A percentile compares a stretch with the other conserved stretches of the same genome.
Conservation (phyloP, 2,329 filamentous ascomycete species). For the Clarireedia hainanense region DNA sequence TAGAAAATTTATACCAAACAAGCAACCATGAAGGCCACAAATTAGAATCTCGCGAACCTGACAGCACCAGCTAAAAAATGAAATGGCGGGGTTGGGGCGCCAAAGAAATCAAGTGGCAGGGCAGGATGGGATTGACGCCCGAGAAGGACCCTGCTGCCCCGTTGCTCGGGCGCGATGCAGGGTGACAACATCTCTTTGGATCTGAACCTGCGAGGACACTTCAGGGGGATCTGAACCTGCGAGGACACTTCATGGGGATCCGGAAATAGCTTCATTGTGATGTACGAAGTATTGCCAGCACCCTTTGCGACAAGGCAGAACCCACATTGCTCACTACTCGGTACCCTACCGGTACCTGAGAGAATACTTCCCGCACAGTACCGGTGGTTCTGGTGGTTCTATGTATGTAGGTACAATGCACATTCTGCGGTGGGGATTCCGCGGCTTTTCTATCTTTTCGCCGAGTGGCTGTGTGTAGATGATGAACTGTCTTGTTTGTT, state of each 20-base stretch:
- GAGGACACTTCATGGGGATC: neutral
- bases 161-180: neutral
- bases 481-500: neutral
- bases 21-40: neutral
- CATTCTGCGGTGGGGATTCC: neutral
- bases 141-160: neutral
- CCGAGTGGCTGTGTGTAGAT: slow-evolving; percentile 2
- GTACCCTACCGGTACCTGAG: too few relatives aligned
- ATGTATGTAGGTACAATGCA: neutral
- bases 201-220: neutral
- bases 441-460: slow-evolving; percentile 1
- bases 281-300: too few relatives aligned
- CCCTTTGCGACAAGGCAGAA: too few relatives aligned
- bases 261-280: too few relatives aligned
- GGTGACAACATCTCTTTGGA: neutral
- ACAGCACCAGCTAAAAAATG: neutral
- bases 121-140: neutral
- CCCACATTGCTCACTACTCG: too few relatives aligned
- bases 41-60: neutral
- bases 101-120: slow-evolving; percentile 7
- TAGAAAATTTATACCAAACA: neutral
- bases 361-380: too few relatives aligned
- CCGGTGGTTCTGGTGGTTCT: neutral
- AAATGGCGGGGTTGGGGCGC: slow-evolving; percentile 6
- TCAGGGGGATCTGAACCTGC: neutral